Percentiles rank a stretch among this genome's conserved stretches.
These are phyloP conservation scores for Oemleria cerasiformis DNA, from an alignment of 306 rosid genomes.

Conservation along the genomic window DNA sequence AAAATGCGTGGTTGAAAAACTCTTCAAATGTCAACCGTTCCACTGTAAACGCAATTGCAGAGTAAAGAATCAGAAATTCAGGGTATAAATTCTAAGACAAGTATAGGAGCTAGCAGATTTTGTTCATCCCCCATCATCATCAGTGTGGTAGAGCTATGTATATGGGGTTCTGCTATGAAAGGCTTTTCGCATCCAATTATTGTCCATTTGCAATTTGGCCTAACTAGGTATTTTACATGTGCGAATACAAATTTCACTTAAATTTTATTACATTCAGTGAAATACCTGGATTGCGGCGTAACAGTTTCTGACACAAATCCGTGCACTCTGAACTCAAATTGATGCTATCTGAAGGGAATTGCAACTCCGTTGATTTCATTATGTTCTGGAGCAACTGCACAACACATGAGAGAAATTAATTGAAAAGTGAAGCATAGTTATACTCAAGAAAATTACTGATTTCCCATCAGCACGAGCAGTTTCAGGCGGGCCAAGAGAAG, in stretches of 20 bases:
- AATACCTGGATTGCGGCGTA: conserved; percentile 94
- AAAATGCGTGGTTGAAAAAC: conserved; percentile 81
- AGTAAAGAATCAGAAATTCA: conserved; percentile 15
- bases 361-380: conserved; percentile 76
- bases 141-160: neutral
- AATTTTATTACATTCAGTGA: neutral
- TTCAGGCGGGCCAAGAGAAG: conserved; percentile 8
- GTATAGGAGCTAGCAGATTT: conserved; percentile 7
- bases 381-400: conserved; percentile 96
- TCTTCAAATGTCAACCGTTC: conserved; percentile 94
- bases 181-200: neutral
- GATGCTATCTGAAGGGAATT: conserved; percentile 61
- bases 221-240: neutral
- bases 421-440: conserved; percentile 14
- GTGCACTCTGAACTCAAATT: conserved; percentile 75
- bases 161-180: neutral
- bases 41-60: conserved; percentile 54
- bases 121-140: neutral
- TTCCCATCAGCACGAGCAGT: conserved; percentile 19
- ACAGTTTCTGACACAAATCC: conserved; percentile 86
- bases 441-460: conserved; percentile 13
- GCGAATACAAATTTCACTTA: neutral
- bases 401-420: conserved; percentile 21
- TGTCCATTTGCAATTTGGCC: neutral
- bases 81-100: conserved; percentile 8